Evolutionary conservation across 2,329 filamentous ascomycete species (phyloP), one percentile per base, ranked within the genome.

Genomic region (Chaetomium strumarium): DNA sequence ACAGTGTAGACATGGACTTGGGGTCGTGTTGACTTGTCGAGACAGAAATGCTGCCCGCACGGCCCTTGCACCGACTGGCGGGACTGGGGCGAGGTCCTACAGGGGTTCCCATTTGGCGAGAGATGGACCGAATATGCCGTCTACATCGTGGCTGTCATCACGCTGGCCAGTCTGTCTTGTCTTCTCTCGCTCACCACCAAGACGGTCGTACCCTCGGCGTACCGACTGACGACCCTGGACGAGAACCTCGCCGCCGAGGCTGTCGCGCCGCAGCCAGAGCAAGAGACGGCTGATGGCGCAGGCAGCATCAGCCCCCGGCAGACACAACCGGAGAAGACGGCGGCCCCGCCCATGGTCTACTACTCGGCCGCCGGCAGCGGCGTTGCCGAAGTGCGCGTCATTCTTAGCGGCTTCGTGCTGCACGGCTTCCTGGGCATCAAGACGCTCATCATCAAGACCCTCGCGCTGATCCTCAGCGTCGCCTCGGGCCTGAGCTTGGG

Each of bases 321-420:
- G 41, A 74, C 66, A 17, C 73, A n/a, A 2, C 24, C 24, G 4
- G 70, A 58, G 56, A 69, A 50, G 55, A 63, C 64, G 1, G 45
- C 51, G 2, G 69, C 74, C 0, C 79, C 85, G 2, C 87, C 89
- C 1, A 95, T 95, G 85, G 80, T 92, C 5, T 99, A 96, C 70
- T 99, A 96, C 68, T 91, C 93, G 8, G 93, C 92, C 53, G 92
- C 92, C 39, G 93, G 93, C 45, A 96, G 90, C 70, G 93, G 93
- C 62, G 93, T 99, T 12, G 93, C 93, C 7, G 93, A 99, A 72
- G 92, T 97, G 51, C 91, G 93, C 59, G 93, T 97, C 55, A 97
- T 97, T 53, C 80, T 97, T n/a, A 96, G 90, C 63, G 93, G 93
- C 6, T 99, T 97, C 64, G 92, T 99, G 51, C 75, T 99, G 51